phyloP scores from a whole-genome alignment of 495 filamentous ascomycete genomes.

The Aspergillus carlsbadensis region DNA sequence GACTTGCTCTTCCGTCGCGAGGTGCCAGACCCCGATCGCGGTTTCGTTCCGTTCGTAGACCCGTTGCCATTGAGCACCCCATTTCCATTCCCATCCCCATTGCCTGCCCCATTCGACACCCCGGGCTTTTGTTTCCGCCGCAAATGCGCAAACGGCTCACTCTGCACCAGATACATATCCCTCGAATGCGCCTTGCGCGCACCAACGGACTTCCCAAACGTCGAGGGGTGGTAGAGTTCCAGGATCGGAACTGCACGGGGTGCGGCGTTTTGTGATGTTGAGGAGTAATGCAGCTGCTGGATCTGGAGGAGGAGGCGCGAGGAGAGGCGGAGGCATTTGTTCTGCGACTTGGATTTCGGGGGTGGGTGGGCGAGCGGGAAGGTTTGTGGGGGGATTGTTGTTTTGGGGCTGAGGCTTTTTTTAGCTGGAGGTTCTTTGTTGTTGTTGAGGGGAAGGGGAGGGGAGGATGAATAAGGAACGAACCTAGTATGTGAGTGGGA shows the following conservation, averaged over 20 bases:
- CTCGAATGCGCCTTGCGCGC: slow-evolving; percentile 27
- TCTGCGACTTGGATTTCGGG: slow-evolving; percentile 26
- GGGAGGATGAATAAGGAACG: background rate
- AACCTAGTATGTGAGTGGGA: background rate
- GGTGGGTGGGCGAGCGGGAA: slow-evolving; percentile 40
- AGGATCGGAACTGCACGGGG: slow-evolving; percentile 34
- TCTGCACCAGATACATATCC: slow-evolving; percentile 36
- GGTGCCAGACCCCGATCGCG: background rate
- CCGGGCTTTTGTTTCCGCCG: background rate
- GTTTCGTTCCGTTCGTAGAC: background rate
- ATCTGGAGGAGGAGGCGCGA: slow-evolving; percentile 39
- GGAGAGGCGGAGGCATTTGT: slow-evolving; percentile 31
- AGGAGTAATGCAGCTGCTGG: slow-evolving; percentile 32
- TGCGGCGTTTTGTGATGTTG: background rate
- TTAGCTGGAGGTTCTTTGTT: background rate
- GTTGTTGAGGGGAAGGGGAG: background rate
- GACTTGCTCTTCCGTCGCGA: background rate
- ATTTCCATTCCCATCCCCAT: background rate
- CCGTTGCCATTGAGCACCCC: too few species aligned
- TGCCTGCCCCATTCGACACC: too few species aligned
- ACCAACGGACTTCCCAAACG: slow-evolving; percentile 27
- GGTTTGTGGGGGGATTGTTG: slow-evolving; percentile 17
- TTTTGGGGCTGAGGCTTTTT: background rate
- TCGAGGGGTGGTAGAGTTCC: slow-evolving; percentile 37
- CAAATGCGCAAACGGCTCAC: slow-evolving; percentile 23